Conservation (phyloP, 208 protist genomes). For the Leishmania amazonensis region DNA sequence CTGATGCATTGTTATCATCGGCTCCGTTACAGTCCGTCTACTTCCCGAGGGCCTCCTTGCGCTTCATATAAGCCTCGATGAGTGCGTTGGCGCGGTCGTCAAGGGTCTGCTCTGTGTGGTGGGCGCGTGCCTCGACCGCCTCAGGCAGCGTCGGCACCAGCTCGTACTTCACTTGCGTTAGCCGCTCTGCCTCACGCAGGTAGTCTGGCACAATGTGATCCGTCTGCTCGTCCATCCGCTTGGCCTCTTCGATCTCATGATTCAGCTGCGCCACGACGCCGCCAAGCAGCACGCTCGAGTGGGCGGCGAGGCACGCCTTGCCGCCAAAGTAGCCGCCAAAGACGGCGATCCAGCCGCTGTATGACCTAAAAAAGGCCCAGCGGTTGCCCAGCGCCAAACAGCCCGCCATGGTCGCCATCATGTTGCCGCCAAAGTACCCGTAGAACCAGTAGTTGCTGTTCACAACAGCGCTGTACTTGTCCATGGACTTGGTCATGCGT, state of each 20-base stretch:
- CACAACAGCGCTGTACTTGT: conserved; percentile 61
- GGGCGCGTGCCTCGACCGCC: conserved; percentile 28
- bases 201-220: conserved; percentile 74
- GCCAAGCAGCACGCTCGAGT: conserved; percentile 55
- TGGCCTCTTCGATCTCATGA: conserved; percentile 63
- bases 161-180: conserved; percentile 72
- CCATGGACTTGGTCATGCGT: conserved; percentile 53
- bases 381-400: conserved; percentile 71
- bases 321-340: conserved; percentile 82
- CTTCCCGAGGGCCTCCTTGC: conserved; percentile 48
- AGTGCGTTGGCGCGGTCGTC: conserved; percentile 71
- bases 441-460: conserved; percentile 86
- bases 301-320: conserved; percentile 57
- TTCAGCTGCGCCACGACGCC: conserved; percentile 65
- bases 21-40: not conserved
- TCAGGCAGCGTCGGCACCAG: conserved; percentile 53
- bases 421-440: conserved; percentile 78
- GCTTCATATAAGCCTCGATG: conserved; percentile 61
- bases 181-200: conserved; percentile 47
- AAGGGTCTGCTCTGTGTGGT: conserved; percentile 25
- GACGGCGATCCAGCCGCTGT: conserved; percentile 77
- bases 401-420: conserved; percentile 65
- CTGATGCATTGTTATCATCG: not conserved
- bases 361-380: conserved; percentile 65
- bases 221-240: conserved; percentile 69